phyloP scores from a whole-genome alignment of 2,329 filamentous ascomycete genomes.

The Epicoccum sorghinum region DNA sequence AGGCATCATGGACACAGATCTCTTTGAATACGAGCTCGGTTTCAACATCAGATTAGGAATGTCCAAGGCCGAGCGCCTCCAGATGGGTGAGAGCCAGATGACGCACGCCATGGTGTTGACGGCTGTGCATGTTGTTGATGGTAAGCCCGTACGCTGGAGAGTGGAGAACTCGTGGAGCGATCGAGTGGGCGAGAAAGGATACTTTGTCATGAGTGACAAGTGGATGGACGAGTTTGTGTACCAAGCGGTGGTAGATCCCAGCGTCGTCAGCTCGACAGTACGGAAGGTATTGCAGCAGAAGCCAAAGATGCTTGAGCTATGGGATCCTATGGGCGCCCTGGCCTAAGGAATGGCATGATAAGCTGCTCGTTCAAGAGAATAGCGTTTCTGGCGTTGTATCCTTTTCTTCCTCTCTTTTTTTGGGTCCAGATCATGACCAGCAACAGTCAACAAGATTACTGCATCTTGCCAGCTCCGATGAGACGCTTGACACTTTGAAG shows the following conservation, averaged over 20 bases:
- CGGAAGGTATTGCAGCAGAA: slow-evolving; percentile 73
- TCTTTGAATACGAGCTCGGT: slow-evolving; percentile 83
- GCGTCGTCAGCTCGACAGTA: slow-evolving; percentile 64
- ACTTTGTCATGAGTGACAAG: slow-evolving; percentile 86
- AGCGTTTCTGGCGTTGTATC: too few species aligned
- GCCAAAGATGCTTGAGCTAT: slow-evolving; percentile 67
- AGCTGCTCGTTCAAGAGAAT: not conserved
- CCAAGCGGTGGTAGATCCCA: slow-evolving; percentile 82
- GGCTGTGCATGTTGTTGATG: slow-evolving; percentile 76
- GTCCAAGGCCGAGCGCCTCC: slow-evolving; percentile 76
- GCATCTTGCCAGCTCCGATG: too few species aligned
- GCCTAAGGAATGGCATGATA: slow-evolving; percentile 48
- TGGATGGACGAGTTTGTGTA: slow-evolving; percentile 74
- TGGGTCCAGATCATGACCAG: too few species aligned
- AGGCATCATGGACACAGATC: slow-evolving; percentile 80
- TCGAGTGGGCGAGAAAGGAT: slow-evolving; percentile 73
- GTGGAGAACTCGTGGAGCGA: slow-evolving; percentile 88
- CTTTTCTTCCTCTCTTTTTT: too few species aligned
- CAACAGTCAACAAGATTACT: too few species aligned
- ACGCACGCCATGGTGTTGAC: slow-evolving; percentile 94
- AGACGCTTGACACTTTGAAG: too few species aligned
- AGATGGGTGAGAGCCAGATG: slow-evolving; percentile 79
- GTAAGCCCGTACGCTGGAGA: slow-evolving; percentile 75
- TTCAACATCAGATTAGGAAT: slow-evolving; percentile 77
- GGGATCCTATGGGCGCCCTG: slow-evolving; percentile 81